Conservation (phyloP, 164 flowering plant genomes). For the Magnolia officinalis region DNA sequence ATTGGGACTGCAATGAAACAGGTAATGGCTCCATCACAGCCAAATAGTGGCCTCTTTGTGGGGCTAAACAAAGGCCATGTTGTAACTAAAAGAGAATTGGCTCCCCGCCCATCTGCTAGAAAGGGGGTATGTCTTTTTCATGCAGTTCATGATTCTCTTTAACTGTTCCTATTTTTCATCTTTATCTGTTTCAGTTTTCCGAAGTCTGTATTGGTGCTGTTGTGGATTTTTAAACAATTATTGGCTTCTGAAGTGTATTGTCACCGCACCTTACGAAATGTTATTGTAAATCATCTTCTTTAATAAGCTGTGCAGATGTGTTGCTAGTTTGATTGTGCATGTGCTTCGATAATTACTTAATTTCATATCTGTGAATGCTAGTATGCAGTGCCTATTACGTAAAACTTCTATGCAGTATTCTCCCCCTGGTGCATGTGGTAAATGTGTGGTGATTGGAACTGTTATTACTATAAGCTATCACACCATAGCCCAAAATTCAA, state of each 20-base stretch:
- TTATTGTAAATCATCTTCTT: not conserved
- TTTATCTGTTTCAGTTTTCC: not conserved
- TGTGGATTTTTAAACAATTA: not conserved
- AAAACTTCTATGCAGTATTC: no score
- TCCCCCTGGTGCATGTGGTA: no score
- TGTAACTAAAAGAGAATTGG: constrained; percentile 43
- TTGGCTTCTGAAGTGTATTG: not conserved
- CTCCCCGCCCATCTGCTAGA: constrained; percentile 52
- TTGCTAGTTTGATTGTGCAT: not conserved
- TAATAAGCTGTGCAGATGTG: not conserved
- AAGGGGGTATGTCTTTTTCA: constrained; percentile 39
- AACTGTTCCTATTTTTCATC: not conserved
- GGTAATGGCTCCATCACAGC: constrained; percentile 17
- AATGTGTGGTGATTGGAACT: not conserved
- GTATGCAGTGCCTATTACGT: not conserved
- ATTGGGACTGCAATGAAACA: constrained; percentile 2
- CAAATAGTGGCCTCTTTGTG: constrained; percentile 57
- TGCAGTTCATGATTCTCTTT: not conserved
- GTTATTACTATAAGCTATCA: no score
- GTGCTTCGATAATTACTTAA: not conserved
- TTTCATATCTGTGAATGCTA: not conserved
- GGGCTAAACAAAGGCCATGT: constrained; percentile 66
- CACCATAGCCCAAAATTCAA: no score
- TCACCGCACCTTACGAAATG: not conserved
- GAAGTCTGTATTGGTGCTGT: not conserved